A percentile compares a stretch with the other conserved stretches of the same genome.
These are phyloP conservation scores for Blastocystis hominis DNA, from an alignment of 352 stramenopile species.

Conservation along the genomic window DNA sequence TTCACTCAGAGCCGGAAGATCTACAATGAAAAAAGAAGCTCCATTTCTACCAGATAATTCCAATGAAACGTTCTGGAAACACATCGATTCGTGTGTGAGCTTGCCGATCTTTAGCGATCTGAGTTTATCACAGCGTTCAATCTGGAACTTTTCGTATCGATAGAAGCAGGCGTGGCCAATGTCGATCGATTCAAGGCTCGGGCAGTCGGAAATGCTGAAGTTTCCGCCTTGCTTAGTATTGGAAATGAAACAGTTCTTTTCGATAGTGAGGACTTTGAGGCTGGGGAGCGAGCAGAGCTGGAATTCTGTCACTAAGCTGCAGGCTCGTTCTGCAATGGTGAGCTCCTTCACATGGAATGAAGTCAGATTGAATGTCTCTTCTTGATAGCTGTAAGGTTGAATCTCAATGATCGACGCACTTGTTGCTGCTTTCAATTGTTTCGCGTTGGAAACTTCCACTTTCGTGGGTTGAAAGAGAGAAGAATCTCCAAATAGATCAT, in stretches of 20 bases:
- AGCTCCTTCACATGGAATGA: too few relatives aligned
- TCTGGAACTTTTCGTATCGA: not conserved
- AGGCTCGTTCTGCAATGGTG: too few relatives aligned
- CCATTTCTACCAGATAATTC: not conserved
- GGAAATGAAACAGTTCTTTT: not conserved
- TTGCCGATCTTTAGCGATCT: not conserved
- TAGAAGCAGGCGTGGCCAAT: not conserved
- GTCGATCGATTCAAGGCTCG: not conserved
- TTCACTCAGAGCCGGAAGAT: not conserved
- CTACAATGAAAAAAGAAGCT: not conserved
- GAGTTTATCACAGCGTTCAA: not conserved
- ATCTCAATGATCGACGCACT: too few relatives aligned
- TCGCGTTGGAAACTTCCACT: too few relatives aligned
- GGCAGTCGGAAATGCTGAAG: not conserved
- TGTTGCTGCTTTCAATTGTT: too few relatives aligned
- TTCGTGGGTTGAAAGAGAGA: too few relatives aligned
- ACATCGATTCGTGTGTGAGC: not conserved
- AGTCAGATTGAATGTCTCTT: too few relatives aligned
- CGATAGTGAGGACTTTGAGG: not conserved
- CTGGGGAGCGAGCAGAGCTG: not conserved
- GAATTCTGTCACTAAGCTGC: not conserved
- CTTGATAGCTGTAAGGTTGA: too few relatives aligned
- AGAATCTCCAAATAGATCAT: too few relatives aligned
- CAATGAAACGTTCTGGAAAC: not conserved
- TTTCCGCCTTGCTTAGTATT: not conserved